Evolutionary conservation across 1,284 basidiomycete species (phyloP).

Genomic region (Butyriboletus appendiculatus): DNA sequence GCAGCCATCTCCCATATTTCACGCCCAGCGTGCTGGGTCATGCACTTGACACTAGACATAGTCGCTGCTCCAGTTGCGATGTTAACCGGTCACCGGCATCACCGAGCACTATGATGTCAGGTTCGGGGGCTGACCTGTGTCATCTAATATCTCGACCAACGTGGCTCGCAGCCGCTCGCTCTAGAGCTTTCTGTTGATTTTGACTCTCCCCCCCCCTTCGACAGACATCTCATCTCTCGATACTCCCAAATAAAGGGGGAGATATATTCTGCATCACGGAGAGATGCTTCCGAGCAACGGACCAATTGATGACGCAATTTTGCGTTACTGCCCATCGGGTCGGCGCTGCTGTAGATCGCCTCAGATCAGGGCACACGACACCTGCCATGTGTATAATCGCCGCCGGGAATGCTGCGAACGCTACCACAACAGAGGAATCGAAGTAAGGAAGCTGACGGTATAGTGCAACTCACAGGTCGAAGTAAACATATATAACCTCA

Average conservation of each 20-base stretch:
- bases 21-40: background rate
- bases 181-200: background rate
- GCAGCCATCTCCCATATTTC: background rate
- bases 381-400: background rate
- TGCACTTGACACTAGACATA: background rate
- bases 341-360: background rate
- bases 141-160: background rate
- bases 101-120: background rate
- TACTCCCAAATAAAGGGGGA: background rate
- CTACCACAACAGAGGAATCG: conserved; percentile 7
- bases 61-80: background rate
- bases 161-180: background rate
- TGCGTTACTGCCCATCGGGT: background rate
- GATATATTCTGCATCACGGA: background rate
- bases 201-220: background rate
- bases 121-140: too few species aligned
- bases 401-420: background rate
- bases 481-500: conserved; percentile 16
- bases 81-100: background rate
- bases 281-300: background rate
- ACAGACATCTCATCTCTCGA: background rate
- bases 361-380: background rate
- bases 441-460: conserved; percentile 15
- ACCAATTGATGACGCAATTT: background rate
- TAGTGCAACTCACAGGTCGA: conserved; percentile 9